phyloP scores from a whole-genome alignment of 2,329 filamentous ascomycete species.

The Catunica adiposa region DNA sequence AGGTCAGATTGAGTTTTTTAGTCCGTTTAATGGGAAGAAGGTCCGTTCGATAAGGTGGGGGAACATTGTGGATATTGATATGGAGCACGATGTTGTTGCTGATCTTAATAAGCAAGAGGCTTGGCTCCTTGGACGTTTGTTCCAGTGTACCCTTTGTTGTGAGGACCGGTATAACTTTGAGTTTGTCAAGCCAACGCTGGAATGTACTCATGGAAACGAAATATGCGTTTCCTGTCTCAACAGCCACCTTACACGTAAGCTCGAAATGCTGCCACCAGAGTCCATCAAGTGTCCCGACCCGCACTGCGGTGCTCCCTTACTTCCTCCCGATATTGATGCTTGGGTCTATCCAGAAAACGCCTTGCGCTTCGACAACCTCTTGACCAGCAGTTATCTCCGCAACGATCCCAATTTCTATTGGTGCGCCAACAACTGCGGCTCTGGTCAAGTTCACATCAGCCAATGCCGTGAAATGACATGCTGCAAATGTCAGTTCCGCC shows the following conservation, averaged over 20 bases:
- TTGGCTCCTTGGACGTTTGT: constrained; percentile 8
- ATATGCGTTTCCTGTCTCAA: constrained; percentile 12
- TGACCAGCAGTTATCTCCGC: constrained; percentile 20
- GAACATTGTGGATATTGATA: constrained; percentile 7
- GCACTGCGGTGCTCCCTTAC: background rate
- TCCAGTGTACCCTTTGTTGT: constrained; percentile 5
- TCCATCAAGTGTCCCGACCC: constrained; percentile 4
- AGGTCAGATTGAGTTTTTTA: background rate
- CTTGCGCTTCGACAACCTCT: constrained; percentile 22
- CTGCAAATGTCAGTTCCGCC: constrained; percentile 19
- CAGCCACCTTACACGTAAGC: background rate
- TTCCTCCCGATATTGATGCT: background rate
- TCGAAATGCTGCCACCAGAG: background rate
- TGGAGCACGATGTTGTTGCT: background rate
- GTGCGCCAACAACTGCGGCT: constrained; percentile 23
- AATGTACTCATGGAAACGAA: background rate
- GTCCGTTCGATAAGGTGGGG: constrained; percentile 6
- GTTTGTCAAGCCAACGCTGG: background rate
- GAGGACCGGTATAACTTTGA: constrained; percentile 10
- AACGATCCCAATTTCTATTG: constrained; percentile 22
- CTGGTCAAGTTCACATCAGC: constrained; percentile 23
- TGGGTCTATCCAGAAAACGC: constrained; percentile 9
- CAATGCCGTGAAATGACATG: constrained; percentile 22
- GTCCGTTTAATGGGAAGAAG: background rate
- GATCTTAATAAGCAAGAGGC: constrained; percentile 6